Evolutionary conservation across 805 yeast species (phyloP).

Genomic region (Kluyveromyces nonfermentans): DNA sequence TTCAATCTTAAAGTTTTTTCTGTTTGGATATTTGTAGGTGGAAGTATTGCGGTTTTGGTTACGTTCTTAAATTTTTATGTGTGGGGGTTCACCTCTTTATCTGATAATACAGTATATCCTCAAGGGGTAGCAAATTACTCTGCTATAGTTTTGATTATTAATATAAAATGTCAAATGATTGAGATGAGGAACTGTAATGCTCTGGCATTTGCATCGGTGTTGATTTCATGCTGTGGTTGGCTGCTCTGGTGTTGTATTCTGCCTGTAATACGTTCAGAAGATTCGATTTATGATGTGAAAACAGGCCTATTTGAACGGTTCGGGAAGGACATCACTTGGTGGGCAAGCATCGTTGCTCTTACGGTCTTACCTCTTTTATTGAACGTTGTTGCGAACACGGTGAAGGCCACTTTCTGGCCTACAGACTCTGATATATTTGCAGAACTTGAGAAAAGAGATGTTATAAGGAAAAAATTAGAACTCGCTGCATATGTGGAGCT

Average conservation of each 20-base stretch:
- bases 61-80: slow-evolving; percentile 56
- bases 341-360: slow-evolving; percentile 65
- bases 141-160: slow-evolving; percentile 61
- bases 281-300: slow-evolving; percentile 56
- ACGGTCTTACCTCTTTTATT: slow-evolving; percentile 49
- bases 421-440: slow-evolving; percentile 76
- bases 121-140: slow-evolving; percentile 70
- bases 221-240: slow-evolving; percentile 78
- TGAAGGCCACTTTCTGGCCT: slow-evolving; percentile 48
- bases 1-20: slow-evolving; percentile 65
- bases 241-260: slow-evolving; percentile 72
- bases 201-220: slow-evolving; percentile 54
- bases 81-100: slow-evolving; percentile 62
- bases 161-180: slow-evolving; percentile 66
- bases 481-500: slow-evolving; percentile 62
- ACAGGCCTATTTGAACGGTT: slow-evolving; percentile 61
- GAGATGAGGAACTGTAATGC: slow-evolving; percentile 73
- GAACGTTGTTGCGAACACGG: slow-evolving; percentile 55
- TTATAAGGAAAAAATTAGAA: slow-evolving; percentile 62
- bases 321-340: slow-evolving; percentile 77
- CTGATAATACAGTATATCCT: slow-evolving; percentile 74
- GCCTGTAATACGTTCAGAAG: slow-evolving; percentile 51
- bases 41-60: slow-evolving; percentile 59
- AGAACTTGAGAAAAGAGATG: slow-evolving; percentile 59
- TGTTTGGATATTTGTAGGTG: slow-evolving; percentile 71